Evolutionary conservation across 2,329 filamentous ascomycete genomes (phyloP), one percentile per base, ranked within the genome.

Genomic region (Penicillium rolfsii): DNA sequence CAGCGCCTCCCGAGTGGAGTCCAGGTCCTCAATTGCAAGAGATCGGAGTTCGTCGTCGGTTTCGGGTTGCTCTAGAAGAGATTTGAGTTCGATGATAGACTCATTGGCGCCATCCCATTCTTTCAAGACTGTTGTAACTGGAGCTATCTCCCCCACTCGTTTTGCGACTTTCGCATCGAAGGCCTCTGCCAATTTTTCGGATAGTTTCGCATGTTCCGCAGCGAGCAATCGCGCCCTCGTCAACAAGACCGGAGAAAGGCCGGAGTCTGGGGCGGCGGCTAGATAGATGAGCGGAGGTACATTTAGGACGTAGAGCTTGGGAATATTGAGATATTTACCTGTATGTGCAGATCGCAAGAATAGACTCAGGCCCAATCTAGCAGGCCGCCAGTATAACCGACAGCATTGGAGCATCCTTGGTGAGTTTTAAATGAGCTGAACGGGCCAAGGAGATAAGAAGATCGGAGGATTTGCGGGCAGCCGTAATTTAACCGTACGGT

Each of bases 51-150:
- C 87, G 1, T 81, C 67, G 67, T 89, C 87, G 63, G 85, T 84
- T 22, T 79, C 75, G 1, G 82, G 79, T 65, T 96, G 92, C n/a
- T 84, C 80, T 11, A 96, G 88, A 56, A 99, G 83, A 8, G 88
- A 82, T 11, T 88, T 86, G 55, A 99, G 85, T 77, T 98, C 95
- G 52, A 74, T 62, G 57, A 87, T 78, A 52, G 85, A 82, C 79
- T 86, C 82, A 56, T 82, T 82, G 50, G 85, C 84, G 61, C 82
- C 80, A 53, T 87, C 83, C 81, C 85, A 88, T 67, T 83, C 80
- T 64, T 81, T 78, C 61, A 88, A 70, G 3, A 84, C 83, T 41
- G 79, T 75, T 38, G 82, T 79, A 4, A 86, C 80, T 22, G 79
- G 73, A 16, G 81, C 77, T 55, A 87, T 76, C 67, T 87, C 83